Conservation (phyloP, 2,329 filamentous ascomycete genomes). For the Hypoxylon sp. region DNA sequence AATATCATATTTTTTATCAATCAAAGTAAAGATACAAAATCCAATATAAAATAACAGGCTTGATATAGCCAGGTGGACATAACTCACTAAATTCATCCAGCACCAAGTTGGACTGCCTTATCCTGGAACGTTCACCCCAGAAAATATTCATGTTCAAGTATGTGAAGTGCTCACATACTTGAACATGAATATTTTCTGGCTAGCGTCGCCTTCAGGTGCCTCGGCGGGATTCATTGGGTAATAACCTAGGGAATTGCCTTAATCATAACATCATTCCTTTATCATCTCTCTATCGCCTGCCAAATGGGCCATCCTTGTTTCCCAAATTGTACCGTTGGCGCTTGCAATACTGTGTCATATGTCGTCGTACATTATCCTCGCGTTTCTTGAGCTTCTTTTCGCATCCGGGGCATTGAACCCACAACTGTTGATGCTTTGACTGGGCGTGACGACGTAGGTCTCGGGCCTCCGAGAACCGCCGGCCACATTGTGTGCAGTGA, state of each 20-base stretch:
- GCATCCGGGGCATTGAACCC: constrained; percentile 28
- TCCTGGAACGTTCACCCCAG: too few species aligned
- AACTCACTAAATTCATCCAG: neutral
- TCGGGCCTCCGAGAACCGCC: constrained; percentile 29
- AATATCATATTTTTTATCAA: neutral
- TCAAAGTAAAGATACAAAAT: neutral
- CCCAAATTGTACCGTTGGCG: neutral
- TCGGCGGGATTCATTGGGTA: too few species aligned
- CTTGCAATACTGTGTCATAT: constrained; percentile 36
- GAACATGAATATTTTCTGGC: too few species aligned
- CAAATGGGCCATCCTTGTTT: neutral
- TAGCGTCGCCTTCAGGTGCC: too few species aligned
- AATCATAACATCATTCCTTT: neutral
- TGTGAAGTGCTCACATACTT: too few species aligned
- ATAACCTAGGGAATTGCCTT: too few species aligned
- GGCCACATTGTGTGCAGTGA: constrained; percentile 24
- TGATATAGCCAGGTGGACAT: too few species aligned
- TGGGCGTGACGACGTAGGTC: constrained; percentile 36
- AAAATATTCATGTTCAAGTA: too few species aligned
- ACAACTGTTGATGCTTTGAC: constrained; percentile 26
- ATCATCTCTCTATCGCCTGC: neutral
- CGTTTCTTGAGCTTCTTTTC: constrained; percentile 28
- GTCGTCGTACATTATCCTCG: constrained; percentile 34
- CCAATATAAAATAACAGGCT: too few species aligned
- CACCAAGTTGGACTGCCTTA: neutral